phyloP scores from a whole-genome alignment of 1,284 basidiomycete genomes.

The Exsudoporus floridanus region DNA sequence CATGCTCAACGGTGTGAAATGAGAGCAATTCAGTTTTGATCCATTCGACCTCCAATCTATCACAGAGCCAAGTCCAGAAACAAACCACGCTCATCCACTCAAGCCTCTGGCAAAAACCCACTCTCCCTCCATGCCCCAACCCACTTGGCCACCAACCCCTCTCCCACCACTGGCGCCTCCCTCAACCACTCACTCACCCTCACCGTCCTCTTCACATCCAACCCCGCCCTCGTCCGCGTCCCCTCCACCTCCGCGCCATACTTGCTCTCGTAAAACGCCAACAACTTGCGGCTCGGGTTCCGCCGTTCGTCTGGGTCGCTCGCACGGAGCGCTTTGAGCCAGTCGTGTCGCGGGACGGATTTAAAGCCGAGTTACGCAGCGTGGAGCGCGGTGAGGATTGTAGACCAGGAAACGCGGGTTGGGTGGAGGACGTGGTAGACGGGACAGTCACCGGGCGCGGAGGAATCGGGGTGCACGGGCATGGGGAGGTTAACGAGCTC shows the following conservation, averaged over 20 bases:
- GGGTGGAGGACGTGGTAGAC: constrained; percentile 54
- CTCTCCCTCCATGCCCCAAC: constrained; percentile 34
- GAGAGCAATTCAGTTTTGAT: neutral
- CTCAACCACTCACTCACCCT: constrained; percentile 29
- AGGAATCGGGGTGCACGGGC: neutral
- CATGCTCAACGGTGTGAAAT: neutral
- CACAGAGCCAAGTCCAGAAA: neutral
- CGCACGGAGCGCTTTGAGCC: constrained; percentile 46
- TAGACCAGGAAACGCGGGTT: constrained; percentile 40
- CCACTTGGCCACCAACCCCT: constrained; percentile 38
- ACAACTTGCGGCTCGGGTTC: constrained; percentile 52
- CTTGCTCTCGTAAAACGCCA: constrained; percentile 41
- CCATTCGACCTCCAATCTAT: neutral
- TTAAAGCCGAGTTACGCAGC: constrained; percentile 46
- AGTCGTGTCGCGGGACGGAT: constrained; percentile 42
- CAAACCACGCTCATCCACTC: neutral
- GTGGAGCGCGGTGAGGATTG: constrained; percentile 45
- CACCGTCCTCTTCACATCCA: constrained; percentile 27
- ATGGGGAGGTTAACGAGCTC: constrained; percentile 42
- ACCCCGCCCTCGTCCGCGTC: constrained; percentile 21
- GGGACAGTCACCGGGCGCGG: constrained; percentile 10
- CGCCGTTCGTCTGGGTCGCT: constrained; percentile 42
- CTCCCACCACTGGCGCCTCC: constrained; percentile 28
- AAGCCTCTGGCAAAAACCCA: constrained; percentile 28
- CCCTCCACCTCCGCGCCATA: constrained; percentile 26